phyloP scores from a whole-genome alignment of 768 basidiomycete species.

The Lactarius quietus region DNA sequence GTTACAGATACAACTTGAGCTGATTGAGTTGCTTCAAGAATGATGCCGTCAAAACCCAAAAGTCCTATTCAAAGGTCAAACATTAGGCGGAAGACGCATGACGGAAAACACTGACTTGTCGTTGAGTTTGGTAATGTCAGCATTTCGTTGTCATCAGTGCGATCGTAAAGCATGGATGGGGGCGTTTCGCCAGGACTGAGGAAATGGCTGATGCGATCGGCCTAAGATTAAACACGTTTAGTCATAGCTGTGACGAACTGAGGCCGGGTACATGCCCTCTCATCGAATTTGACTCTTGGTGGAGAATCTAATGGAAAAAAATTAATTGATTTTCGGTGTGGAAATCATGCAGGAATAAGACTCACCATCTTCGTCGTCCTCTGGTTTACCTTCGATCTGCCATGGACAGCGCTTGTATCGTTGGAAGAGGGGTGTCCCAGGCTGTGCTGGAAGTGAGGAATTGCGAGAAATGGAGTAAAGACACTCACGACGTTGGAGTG shows the following conservation, averaged over 20 bases:
- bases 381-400: constrained; percentile 76
- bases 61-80: constrained; percentile 39
- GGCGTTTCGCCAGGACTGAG: constrained; percentile 69
- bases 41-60: constrained; percentile 77
- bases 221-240: constrained; percentile 40
- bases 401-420: constrained; percentile 89
- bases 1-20: constrained; percentile 75
- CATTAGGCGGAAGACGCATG: constrained; percentile 19
- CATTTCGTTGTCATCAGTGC: constrained; percentile 71
- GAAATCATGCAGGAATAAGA: background rate
- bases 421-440: constrained; percentile 86
- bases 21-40: constrained; percentile 73
- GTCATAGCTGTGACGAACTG: background rate
- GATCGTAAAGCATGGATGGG: constrained; percentile 77
- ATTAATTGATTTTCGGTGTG: constrained; percentile 7
- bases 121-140: constrained; percentile 64
- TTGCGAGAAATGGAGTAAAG: background rate
- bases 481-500: constrained; percentile 80
- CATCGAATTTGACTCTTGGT: constrained; percentile 67
- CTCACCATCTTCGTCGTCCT: constrained; percentile 80
- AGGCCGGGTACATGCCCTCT: constrained; percentile 46
- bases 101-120: constrained; percentile 50
- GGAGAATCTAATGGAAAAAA: constrained; percentile 52
- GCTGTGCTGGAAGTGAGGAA: constrained; percentile 41
- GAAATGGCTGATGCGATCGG: constrained; percentile 76